Evolutionary conservation across 192 early-diverging fungal species (phyloP).

Genomic region (Rhizophagus sp.): DNA sequence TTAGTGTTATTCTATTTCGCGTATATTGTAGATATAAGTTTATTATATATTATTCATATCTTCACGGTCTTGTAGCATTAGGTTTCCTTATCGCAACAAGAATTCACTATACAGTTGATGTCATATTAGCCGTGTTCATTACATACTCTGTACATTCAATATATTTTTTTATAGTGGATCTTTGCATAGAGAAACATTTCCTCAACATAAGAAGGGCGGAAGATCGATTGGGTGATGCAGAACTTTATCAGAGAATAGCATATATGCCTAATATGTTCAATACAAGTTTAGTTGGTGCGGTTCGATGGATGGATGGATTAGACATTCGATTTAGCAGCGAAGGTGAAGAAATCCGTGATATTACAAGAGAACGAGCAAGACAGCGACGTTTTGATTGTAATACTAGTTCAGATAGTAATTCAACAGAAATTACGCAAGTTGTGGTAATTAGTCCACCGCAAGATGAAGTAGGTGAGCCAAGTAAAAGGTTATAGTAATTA

Average conservation of each 20-base stretch:
- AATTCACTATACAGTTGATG: conserved; percentile 46
- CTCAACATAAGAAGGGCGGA: conserved; percentile 24
- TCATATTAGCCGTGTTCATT: conserved; percentile 49
- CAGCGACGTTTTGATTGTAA: neutral
- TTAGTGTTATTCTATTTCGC: conserved; percentile 42
- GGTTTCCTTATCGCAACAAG: conserved; percentile 42
- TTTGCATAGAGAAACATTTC: conserved; percentile 46
- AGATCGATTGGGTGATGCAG: conserved; percentile 38
- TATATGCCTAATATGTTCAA: conserved; percentile 47
- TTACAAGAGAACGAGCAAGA: neutral
- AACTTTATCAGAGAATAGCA: conserved; percentile 39
- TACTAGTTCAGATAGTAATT: neutral
- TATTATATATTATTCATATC: conserved; percentile 38
- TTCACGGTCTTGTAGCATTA: conserved; percentile 38
- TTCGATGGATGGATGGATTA: conserved; percentile 47
- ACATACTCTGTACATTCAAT: conserved; percentile 55
- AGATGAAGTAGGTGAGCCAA: neutral
- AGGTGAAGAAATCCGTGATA: neutral
- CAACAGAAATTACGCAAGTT: neutral
- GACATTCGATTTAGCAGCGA: conserved; percentile 35
- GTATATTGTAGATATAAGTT: conserved; percentile 39
- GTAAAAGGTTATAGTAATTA: neutral
- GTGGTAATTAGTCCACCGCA: neutral
- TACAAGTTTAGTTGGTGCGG: conserved; percentile 36
- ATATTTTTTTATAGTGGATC: conserved; percentile 53